phyloP scores from a whole-genome alignment of 176 grass and related monocot genomes.

The Triticum dicoccoides region DNA sequence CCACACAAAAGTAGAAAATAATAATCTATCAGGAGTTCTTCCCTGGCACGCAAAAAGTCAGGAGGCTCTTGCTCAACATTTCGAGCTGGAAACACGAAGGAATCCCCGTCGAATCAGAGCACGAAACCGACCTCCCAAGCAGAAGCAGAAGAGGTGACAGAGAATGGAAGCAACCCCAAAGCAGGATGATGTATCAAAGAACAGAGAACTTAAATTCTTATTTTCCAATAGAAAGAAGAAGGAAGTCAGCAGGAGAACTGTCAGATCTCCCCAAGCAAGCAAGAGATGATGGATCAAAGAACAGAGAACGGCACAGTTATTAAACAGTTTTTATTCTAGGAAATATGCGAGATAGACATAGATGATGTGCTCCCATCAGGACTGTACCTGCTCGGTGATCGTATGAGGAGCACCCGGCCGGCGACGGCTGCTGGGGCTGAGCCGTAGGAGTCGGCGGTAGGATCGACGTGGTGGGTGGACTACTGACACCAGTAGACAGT shows the following conservation, averaged over 20 bases:
- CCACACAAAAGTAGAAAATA: background rate
- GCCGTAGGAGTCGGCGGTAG: background rate
- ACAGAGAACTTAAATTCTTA: no score
- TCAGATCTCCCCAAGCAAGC: background rate
- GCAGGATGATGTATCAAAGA: no score
- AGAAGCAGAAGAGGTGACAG: background rate
- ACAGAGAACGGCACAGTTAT: background rate
- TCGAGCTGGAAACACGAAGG: slow-evolving; percentile 2
- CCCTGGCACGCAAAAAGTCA: background rate
- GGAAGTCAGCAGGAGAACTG: background rate
- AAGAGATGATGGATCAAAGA: background rate
- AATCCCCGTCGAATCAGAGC: no score
- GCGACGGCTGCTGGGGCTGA: background rate
- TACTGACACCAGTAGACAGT: background rate
- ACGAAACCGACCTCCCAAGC: no score
- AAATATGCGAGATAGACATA: no score
- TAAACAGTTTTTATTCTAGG: no score
- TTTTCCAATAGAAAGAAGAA: background rate
- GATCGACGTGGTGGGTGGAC: background rate
- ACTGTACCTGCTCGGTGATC: background rate
- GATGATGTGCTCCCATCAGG: no score
- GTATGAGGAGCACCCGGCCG: background rate
- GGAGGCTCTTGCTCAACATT: background rate
- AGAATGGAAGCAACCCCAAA: background rate
- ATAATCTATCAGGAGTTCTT: background rate